Base-by-base conservation (phyloP, 768 basidiomycete genomes). In the Psilocybe azurescens region DNA sequence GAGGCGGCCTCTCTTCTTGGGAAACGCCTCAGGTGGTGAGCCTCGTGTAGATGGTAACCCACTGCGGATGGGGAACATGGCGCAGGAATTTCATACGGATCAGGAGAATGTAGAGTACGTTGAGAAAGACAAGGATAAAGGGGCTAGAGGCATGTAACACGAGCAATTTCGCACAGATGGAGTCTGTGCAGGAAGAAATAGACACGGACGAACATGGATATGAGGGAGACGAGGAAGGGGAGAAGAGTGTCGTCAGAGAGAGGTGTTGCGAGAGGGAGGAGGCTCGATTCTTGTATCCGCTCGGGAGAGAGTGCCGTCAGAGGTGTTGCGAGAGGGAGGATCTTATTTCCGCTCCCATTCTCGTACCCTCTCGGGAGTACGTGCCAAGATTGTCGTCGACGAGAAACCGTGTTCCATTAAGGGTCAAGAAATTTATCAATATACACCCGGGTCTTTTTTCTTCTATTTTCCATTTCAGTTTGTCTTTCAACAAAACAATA, bases 81-180 rank as follows among this genome's bases (percentile, higher is more conserved):
- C 44, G 63, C 54, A 47, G 66, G 24, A 24, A 24, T 24, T 24
- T 24, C 46, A 67, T 52, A 71, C 68, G 52, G 71, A 73, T 44
- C 77, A 78, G 55, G 24, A 24, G 24, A 24, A 24, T 24, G 24
- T 24, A 24, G 74, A 77, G 78, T 52, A 75, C 75, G 62, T 76
- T 77, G 55, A 64, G 71, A 62, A 69, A 78, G 54, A 64, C 70
- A 64, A 79, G 78, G 73, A 84, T 79, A 77, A 91, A 94, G 75
- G 93, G 94, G 75, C 78, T 96, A 39, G 94, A 94, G 73, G 86
- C 87, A 11, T 95, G 95, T 24, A 97, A 97, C 77, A 94, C 94
- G 53, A 82, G 94, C 58, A 95, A 96, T 61, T 95, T 97, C 1
- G 92, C 93, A 52, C 93, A 96, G 79, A 96, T 96, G 94, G 93